Evolutionary conservation across 2,329 filamentous ascomycete species (phyloP), one percentile per base, ranked within the genome.

Genomic region (Raffaelea ambrosiae): DNA sequence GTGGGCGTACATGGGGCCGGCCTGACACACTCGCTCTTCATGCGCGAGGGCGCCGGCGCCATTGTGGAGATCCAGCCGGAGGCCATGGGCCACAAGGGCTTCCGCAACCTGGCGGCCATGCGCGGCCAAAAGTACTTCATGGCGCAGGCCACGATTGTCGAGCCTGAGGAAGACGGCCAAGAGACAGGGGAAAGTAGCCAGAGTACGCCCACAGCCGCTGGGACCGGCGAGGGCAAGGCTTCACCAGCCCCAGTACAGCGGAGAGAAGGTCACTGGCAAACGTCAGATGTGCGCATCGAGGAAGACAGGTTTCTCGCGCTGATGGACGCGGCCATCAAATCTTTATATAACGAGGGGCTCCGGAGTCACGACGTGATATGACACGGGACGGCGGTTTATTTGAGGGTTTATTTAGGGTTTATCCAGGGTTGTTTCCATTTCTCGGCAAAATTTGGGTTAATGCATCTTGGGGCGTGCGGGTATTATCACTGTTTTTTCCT

Each of bases 1-100:
- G 61, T 70, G 5, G 68, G 68, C 26, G 63, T 68, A 2, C 68
- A 72, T 54, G 70, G 69, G 39, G 67, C 68, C 0, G 69, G 66
- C 1, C 55, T 72, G 16, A 66, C 68, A 4, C 67, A 71, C 50
- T 53, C 55, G 1, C 61, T 72, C 53, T 73, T 71, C 48, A 58
- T 71, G 51, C 56, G 58, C 20, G 33, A 36, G 4, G 54, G 55
- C 5, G 59, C 58, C 1, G 58, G 56, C 2, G 62, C 61, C 16
- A 53, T 72, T 8, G 63, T 72, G 5, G 69, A 73, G 57, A 70
- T 73, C 22, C 55, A 66, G 31, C 69, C 69, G 2, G 51, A 53
- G 1, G 57, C 54, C 1, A 51, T 61, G 16, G 58, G 65, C 48
- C 58, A 67, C 51, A 61, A 60, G 46, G 66, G 65, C 1, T 73